Evolutionary conservation across 192 early-diverging fungal species (phyloP).

Genomic region (Radiomyces spectabilis): DNA sequence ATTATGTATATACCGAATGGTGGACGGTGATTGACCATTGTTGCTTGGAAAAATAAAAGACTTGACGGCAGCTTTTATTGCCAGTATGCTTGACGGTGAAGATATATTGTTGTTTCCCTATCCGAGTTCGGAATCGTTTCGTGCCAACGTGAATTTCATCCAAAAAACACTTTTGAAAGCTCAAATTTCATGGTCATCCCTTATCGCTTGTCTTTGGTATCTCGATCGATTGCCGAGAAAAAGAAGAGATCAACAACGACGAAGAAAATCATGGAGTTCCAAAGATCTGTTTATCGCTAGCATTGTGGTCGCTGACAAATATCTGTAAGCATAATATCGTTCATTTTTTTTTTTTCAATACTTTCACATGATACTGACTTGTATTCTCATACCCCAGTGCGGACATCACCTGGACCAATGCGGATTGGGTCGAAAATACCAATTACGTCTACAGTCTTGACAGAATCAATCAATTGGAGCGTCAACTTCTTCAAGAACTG

Average conservation of each 20-base stretch:
- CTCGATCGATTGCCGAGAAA: slow-evolving; percentile 41
- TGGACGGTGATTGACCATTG: background rate
- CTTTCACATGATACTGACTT: too few species aligned
- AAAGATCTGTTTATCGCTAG: slow-evolving; percentile 37
- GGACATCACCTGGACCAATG: slow-evolving; percentile 37
- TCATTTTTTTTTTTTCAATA: background rate
- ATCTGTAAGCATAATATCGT: slow-evolving; percentile 18
- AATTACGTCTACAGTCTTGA: slow-evolving; percentile 20
- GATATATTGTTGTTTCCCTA: slow-evolving; percentile 14
- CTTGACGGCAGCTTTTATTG: slow-evolving; percentile 36
- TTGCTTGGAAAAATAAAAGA: too few species aligned
- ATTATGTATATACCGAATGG: background rate
- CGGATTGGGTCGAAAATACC: slow-evolving; percentile 41
- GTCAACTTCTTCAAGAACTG: slow-evolving; percentile 31
- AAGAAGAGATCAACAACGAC: too few species aligned
- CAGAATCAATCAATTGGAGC: slow-evolving; percentile 32
- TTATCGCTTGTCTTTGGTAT: slow-evolving; percentile 38
- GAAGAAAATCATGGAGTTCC: slow-evolving; percentile 35
- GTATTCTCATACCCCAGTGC: too few species aligned
- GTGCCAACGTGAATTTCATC: slow-evolving; percentile 36
- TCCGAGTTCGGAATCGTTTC: background rate
- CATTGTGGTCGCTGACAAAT: slow-evolving; percentile 45
- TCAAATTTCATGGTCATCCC: slow-evolving; percentile 39
- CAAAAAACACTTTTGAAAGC: slow-evolving; percentile 35
- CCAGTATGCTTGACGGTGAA: slow-evolving; percentile 33